Evolutionary conservation across 306 rosid species (phyloP).

Genomic region (Cicer chorassanicum): DNA sequence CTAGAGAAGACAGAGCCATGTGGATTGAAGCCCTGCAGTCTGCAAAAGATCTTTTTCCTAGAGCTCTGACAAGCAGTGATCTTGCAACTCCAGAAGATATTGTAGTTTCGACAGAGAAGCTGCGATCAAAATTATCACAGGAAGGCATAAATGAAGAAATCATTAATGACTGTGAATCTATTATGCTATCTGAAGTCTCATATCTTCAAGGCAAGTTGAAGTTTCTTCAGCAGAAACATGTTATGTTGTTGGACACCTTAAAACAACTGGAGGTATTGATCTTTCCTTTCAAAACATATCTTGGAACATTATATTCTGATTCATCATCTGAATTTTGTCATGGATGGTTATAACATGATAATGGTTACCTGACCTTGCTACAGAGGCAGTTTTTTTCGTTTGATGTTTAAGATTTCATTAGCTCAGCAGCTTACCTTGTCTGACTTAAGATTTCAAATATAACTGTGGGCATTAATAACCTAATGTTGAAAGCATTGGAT

Average conservation of each 20-base stretch:
- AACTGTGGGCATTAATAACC: not conserved
- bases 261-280: slow-evolving; percentile 84
- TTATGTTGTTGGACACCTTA: slow-evolving; percentile 76
- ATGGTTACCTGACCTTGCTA: slow-evolving; percentile 22
- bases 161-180: slow-evolving; percentile 85
- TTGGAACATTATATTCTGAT: slow-evolving; percentile 10
- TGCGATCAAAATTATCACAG: slow-evolving; percentile 71
- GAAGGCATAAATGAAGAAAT: slow-evolving; percentile 77
- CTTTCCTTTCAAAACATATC: slow-evolving; percentile 29
- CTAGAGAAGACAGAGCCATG: slow-evolving; percentile 82
- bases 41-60: slow-evolving; percentile 91
- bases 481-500: slow-evolving; percentile 34
- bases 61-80: slow-evolving; percentile 73
- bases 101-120: slow-evolving; percentile 88
- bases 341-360: slow-evolving; percentile 26
- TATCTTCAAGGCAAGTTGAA: slow-evolving; percentile 79
- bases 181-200: slow-evolving; percentile 86
- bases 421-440: slow-evolving; percentile 27
- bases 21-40: slow-evolving; percentile 92
- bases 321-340: slow-evolving; percentile 22
- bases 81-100: slow-evolving; percentile 78
- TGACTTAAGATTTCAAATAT: slow-evolving; percentile 24
- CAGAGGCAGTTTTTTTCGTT: slow-evolving; percentile 9
- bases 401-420: slow-evolving; percentile 28
- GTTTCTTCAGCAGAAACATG: slow-evolving; percentile 81